These are phyloP conservation scores for Vairimorpha necatrix DNA, from an alignment of 371 early-diverging fungal genomes.

Conservation along the genomic window DNA sequence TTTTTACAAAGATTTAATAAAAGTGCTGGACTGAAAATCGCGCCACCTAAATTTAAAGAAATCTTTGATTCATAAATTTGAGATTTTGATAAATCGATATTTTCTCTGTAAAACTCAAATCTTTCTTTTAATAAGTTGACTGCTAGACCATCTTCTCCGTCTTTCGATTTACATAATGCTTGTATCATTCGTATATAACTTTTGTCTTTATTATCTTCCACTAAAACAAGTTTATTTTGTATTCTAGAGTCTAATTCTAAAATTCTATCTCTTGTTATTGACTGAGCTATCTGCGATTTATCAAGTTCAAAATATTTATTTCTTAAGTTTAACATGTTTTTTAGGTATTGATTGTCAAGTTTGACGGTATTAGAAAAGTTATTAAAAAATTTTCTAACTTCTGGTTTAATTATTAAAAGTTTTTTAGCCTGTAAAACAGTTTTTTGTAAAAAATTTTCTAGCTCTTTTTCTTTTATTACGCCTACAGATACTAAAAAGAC, in stretches of 20 bases:
- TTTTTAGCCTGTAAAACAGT: slow-evolving; percentile 20
- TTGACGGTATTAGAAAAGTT: slow-evolving; percentile 8
- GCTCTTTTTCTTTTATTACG: neutral
- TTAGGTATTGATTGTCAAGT: neutral
- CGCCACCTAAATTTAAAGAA: slow-evolving; percentile 56
- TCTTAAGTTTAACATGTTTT: slow-evolving; percentile 18
- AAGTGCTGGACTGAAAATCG: slow-evolving; percentile 54
- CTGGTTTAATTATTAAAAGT: slow-evolving; percentile 9
- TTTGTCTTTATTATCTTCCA: slow-evolving; percentile 21
- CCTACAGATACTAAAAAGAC: slow-evolving; percentile 20
- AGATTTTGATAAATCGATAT: neutral
- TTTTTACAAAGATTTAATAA: slow-evolving; percentile 19
- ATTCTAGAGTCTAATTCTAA: slow-evolving; percentile 6
- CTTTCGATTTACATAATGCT: slow-evolving; percentile 6
- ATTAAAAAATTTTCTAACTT: neutral
- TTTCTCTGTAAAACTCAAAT: slow-evolving; percentile 44
- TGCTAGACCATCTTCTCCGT: slow-evolving; percentile 26
- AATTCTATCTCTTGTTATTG: slow-evolving; percentile 9
- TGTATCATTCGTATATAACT: slow-evolving; percentile 38
- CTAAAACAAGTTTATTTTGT: neutral
- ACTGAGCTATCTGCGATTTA: slow-evolving; percentile 43
- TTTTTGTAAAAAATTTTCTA: slow-evolving; percentile 17
- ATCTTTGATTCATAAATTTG: slow-evolving; percentile 46
- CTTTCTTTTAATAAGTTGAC: slow-evolving; percentile 34
- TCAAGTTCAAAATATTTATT: slow-evolving; percentile 42